A percentile compares a stretch with the other conserved stretches of the same genome.
Evolutionary conservation across 2,329 filamentous ascomycete genomes (phyloP).

Genomic region (Colletotrichum coccodes): DNA sequence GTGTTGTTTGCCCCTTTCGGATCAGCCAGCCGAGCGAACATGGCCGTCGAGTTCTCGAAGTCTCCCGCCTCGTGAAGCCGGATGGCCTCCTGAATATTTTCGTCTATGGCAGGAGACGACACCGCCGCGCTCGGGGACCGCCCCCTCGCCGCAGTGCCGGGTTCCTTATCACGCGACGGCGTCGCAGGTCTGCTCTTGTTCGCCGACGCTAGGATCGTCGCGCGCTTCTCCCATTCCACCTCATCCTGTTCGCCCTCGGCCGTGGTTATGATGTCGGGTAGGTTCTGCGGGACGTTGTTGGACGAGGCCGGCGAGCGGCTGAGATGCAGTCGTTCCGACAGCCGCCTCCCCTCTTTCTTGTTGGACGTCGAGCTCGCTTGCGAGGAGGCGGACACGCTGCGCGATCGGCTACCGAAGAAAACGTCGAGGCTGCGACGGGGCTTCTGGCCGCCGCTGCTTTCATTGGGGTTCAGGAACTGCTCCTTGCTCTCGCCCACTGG

Average conservation of each 20-base stretch:
- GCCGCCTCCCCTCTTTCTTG: slow-evolving; percentile 50
- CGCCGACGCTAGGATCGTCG: slow-evolving; percentile 83
- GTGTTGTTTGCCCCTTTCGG: slow-evolving; percentile 89
- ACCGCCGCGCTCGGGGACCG: slow-evolving; percentile 41
- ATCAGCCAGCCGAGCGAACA: slow-evolving; percentile 88
- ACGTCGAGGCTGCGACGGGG: slow-evolving; percentile 57
- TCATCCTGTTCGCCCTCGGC: slow-evolving; percentile 63
- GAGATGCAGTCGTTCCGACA: slow-evolving; percentile 79
- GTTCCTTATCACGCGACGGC: slow-evolving; percentile 39
- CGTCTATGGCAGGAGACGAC: slow-evolving; percentile 65
- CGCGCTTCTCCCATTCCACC: slow-evolving; percentile 90
- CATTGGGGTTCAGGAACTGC: slow-evolving; percentile 36
- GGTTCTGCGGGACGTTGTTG: slow-evolving; percentile 79
- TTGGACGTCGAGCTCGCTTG: slow-evolving; percentile 47
- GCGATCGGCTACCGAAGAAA: slow-evolving; percentile 55
- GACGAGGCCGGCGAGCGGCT: slow-evolving; percentile 69
- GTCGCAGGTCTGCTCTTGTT: slow-evolving; percentile 60
- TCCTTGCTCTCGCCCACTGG: slow-evolving; percentile 37
- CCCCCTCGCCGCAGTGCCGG: slow-evolving; percentile 30
- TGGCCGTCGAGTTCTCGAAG: slow-evolving; percentile 79
- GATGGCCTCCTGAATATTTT: slow-evolving; percentile 95
- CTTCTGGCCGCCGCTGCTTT: slow-evolving; percentile 43
- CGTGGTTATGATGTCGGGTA: slow-evolving; percentile 75
- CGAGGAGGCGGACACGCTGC: slow-evolving; percentile 59
- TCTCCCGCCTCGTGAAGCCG: slow-evolving; percentile 88